phyloP scores from a whole-genome alignment of 768 basidiomycete genomes.

The Calocybe indica region DNA sequence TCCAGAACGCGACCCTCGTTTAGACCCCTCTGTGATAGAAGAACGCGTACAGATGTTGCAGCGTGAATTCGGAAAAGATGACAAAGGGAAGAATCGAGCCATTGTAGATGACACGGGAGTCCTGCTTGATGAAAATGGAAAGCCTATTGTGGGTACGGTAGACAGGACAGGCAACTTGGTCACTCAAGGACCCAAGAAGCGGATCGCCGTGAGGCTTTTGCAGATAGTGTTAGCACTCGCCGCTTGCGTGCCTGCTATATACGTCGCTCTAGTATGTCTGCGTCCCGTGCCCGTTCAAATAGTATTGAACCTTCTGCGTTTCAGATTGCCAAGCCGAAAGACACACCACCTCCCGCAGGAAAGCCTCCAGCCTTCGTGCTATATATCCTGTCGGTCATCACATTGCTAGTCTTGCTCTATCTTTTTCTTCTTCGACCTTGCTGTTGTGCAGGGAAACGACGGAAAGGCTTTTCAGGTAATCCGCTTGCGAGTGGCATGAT shows the following conservation, averaged over 20 bases:
- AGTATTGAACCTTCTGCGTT: slow-evolving; percentile 3
- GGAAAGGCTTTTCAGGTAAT: slow-evolving; percentile 18
- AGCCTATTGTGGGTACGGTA: slow-evolving; percentile 51
- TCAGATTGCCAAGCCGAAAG: slow-evolving; percentile 49
- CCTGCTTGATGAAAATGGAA: slow-evolving; percentile 38
- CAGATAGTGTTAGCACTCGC: slow-evolving; percentile 47
- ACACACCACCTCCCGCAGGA: slow-evolving; percentile 43
- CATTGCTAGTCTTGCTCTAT: slow-evolving; percentile 44
- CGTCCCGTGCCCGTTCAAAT: neutral
- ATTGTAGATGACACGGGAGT: slow-evolving; percentile 13
- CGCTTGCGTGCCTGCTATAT: slow-evolving; percentile 51
- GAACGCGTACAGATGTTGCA: slow-evolving; percentile 70
- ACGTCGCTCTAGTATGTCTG: slow-evolving; percentile 52
- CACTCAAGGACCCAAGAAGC: slow-evolving; percentile 58
- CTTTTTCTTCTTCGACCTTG: slow-evolving; percentile 56
- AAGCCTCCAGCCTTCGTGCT: slow-evolving; percentile 50
- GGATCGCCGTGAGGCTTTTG: slow-evolving; percentile 39
- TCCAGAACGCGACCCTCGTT: slow-evolving; percentile 31
- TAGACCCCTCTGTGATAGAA: slow-evolving; percentile 53
- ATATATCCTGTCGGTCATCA: slow-evolving; percentile 50
- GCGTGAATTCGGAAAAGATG: slow-evolving; percentile 53
- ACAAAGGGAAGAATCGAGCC: slow-evolving; percentile 19
- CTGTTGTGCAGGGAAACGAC: slow-evolving; percentile 34
- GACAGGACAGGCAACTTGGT: slow-evolving; percentile 52
- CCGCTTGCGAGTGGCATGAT: slow-evolving; percentile 40